A percentile compares a stretch with the other conserved stretches of the same genome.
These are phyloP conservation scores for Venturia carpophila DNA, from an alignment of 2,329 filamentous ascomycete genomes.

Conservation along the genomic window DNA sequence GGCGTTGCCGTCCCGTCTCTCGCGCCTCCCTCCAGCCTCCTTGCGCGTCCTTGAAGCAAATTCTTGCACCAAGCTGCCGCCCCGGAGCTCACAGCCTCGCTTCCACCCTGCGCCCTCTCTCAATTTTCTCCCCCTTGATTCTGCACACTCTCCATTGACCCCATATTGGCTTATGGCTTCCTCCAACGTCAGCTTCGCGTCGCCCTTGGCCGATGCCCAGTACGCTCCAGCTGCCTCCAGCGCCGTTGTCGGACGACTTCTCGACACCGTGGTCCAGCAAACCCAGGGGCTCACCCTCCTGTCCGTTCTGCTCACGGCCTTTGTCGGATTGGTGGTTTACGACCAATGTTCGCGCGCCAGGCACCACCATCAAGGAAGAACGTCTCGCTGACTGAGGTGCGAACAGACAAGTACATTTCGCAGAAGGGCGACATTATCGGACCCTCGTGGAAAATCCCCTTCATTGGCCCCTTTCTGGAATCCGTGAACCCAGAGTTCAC, in stretches of 20 bases:
- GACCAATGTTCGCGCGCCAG: conserved; percentile 19
- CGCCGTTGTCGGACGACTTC: background rate
- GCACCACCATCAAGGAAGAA: background rate
- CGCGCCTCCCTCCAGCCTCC: background rate
- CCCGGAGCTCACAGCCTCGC: no score
- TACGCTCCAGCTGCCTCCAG: background rate
- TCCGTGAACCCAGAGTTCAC: conserved; percentile 88
- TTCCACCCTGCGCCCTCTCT: background rate
- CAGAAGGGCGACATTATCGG: conserved; percentile 41
- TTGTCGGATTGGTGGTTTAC: conserved; percentile 18
- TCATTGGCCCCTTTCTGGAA: conserved; percentile 85
- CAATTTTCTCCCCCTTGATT: background rate
- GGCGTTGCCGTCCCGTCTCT: no score
- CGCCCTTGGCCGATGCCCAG: conserved; percentile 18
- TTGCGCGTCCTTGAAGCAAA: background rate
- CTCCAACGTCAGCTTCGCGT: conserved; percentile 18
- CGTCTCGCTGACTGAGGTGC: background rate
- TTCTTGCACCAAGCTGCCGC: background rate
- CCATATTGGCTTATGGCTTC: no score
- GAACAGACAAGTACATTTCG: conserved; percentile 39
- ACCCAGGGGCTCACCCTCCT: conserved; percentile 13
- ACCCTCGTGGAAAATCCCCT: conserved; percentile 41
- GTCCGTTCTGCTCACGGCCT: conserved; percentile 14
- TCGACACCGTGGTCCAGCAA: background rate
- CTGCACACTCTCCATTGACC: background rate